phyloP scores from a whole-genome alignment of 805 yeast genomes.

The Metschnikowia cerradonensis region DNA sequence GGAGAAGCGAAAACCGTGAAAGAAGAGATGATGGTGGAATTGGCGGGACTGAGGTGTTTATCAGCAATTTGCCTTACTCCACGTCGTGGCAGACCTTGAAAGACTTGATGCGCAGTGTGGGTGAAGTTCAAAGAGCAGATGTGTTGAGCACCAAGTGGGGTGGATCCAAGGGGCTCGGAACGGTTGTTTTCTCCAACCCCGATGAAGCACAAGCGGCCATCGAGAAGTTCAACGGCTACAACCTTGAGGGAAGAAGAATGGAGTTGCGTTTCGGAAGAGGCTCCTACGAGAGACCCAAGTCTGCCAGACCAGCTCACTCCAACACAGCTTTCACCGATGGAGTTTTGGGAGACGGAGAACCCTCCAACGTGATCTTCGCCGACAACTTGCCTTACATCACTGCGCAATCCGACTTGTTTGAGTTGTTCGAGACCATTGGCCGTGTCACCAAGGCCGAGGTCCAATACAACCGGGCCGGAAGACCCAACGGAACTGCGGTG shows the following conservation, averaged over 20 bases:
- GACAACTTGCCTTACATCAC: conserved; percentile 86
- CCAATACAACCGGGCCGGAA: conserved; percentile 52
- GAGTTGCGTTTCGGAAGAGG: conserved; percentile 72
- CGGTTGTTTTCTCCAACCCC: conserved; percentile 61
- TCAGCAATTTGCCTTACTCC: conserved; percentile 81
- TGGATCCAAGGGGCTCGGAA: conserved; percentile 82
- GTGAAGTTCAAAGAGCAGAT: conserved; percentile 79
- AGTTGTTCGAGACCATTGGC: conserved; percentile 82
- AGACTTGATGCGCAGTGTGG: conserved; percentile 75
- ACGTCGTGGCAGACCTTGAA: conserved; percentile 80
- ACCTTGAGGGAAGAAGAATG: conserved; percentile 68
- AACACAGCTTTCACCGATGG: conserved; percentile 62
- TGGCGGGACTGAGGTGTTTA: conserved; percentile 59
- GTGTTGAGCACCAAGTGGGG: conserved; percentile 63
- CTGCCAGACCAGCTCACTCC: conserved; percentile 18
- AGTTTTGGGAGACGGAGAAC: conserved; percentile 57
- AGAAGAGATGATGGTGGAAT: conserved; percentile 18
- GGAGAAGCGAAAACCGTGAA: conserved; percentile 2
- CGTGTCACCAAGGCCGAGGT: conserved; percentile 72
- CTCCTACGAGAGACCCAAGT: conserved; percentile 12
- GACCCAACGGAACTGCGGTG: conserved; percentile 81
- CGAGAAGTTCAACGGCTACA: conserved; percentile 62
- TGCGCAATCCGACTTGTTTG: conserved; percentile 77
- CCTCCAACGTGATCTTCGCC: conserved; percentile 52
- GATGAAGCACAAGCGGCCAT: conserved; percentile 74